Conservation (phyloP, 768 basidiomycete genomes). For the Psilocybe cubensis region DNA sequence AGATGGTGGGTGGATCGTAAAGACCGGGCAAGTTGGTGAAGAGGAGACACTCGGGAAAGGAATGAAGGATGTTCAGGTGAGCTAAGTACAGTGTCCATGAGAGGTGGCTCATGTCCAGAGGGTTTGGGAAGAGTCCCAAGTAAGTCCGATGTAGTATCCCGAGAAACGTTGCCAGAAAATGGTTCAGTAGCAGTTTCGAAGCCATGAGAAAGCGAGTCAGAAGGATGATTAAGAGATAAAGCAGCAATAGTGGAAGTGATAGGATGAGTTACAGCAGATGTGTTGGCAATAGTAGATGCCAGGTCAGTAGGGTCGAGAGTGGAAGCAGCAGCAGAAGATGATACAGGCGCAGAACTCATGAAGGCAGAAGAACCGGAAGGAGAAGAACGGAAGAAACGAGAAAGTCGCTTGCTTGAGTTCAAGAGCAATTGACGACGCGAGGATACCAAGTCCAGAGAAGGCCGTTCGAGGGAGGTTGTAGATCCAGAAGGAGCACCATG, state of each 20-base stretch:
- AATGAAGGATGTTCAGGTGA: neutral
- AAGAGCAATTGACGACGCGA: neutral
- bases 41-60: neutral
- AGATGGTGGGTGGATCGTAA: neutral
- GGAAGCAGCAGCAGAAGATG: neutral
- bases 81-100: too few species aligned
- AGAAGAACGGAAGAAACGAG: neutral
- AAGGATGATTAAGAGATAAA: neutral
- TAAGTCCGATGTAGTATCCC: neutral
- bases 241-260: neutral
- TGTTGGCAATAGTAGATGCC: neutral
- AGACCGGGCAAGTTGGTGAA: neutral
- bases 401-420: neutral
- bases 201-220: neutral
- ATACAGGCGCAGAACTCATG: neutral
- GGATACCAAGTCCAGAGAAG: neutral
- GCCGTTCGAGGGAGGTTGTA: neutral
- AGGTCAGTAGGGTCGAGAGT: neutral
- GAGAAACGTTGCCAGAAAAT: neutral
- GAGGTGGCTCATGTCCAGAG: neutral
- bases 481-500: neutral
- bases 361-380: neutral
- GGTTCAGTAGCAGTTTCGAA: neutral
- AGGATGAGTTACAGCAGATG: neutral
- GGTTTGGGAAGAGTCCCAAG: neutral